phyloP scores from a whole-genome alignment of 2,329 filamentous ascomycete species.

The Trichoderma pleuroti region DNA sequence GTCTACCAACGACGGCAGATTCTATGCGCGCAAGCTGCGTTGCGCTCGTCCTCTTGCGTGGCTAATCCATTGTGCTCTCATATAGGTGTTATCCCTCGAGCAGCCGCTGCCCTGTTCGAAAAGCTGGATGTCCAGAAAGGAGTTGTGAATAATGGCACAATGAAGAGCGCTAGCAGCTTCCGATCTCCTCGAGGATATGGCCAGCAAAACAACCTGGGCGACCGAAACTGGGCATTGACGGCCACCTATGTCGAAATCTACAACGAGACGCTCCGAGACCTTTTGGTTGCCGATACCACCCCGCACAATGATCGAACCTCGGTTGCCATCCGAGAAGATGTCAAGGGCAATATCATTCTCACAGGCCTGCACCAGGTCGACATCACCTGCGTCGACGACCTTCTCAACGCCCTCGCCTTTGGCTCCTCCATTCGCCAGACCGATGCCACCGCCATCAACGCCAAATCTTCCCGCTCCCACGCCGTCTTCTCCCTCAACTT shows the following conservation, averaged over 20 bases:
- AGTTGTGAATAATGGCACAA: slow-evolving; percentile 46
- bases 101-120: slow-evolving; percentile 82
- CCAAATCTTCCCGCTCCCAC: slow-evolving; percentile 94
- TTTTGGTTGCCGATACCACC: slow-evolving; percentile 74
- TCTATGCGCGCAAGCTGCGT: not conserved
- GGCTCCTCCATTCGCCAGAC: slow-evolving; percentile 94
- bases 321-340: slow-evolving; percentile 92
- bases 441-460: slow-evolving; percentile 94
- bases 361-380: slow-evolving; percentile 85
- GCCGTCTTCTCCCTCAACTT: slow-evolving; percentile 96
- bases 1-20: not conserved
- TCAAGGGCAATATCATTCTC: slow-evolving; percentile 88
- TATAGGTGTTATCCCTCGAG: slow-evolving; percentile 89
- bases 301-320: slow-evolving; percentile 66
- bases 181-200: slow-evolving; percentile 72
- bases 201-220: slow-evolving; percentile 46
- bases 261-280: slow-evolving; percentile 90
- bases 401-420: slow-evolving; percentile 84
- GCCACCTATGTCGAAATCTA: slow-evolving; percentile 98
- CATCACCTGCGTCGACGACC: slow-evolving; percentile 87
- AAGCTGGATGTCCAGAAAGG: slow-evolving; percentile 65
- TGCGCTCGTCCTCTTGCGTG: not conserved
- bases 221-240: slow-evolving; percentile 85
- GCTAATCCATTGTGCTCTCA: slow-evolving; percentile 3
- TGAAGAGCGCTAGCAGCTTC: slow-evolving; percentile 53